phyloP scores from a whole-genome alignment of 768 basidiomycete species.

The Kwoniella botswanensis region DNA sequence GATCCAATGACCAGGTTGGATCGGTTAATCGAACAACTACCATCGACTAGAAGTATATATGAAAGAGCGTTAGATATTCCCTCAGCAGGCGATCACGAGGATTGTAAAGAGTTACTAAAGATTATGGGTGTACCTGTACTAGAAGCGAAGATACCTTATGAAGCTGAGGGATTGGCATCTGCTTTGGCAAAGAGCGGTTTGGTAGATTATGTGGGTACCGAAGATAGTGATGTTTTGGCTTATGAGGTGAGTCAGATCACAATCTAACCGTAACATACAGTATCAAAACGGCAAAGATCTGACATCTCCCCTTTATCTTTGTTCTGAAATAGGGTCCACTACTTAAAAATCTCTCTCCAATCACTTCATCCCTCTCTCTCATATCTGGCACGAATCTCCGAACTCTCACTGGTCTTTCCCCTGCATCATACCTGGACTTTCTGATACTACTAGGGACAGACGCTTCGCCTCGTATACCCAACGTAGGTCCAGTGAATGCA shows the following conservation, averaged over 20 bases:
- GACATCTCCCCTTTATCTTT: background rate
- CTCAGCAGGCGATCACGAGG: slow-evolving; percentile 69
- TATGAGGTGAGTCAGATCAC: slow-evolving; percentile 28
- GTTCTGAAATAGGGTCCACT: slow-evolving; percentile 65
- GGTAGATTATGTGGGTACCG: slow-evolving; percentile 87
- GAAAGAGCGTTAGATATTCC: slow-evolving; percentile 61
- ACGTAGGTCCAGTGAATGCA: slow-evolving; percentile 77
- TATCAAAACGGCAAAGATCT: no score
- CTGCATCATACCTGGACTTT: slow-evolving; percentile 75
- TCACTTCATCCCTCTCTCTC: slow-evolving; percentile 66
- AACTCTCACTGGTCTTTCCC: slow-evolving; percentile 65
- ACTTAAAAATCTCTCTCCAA: slow-evolving; percentile 73
- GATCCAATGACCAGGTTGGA: slow-evolving; percentile 26
- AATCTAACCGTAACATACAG: no score
- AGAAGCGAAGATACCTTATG: slow-evolving; percentile 70
- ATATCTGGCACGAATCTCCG: slow-evolving; percentile 72
- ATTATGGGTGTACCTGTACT: slow-evolving; percentile 86
- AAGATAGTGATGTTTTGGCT: slow-evolving; percentile 64
- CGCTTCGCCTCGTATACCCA: slow-evolving; percentile 81
- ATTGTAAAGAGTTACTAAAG: slow-evolving; percentile 70
- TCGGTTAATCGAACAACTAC: slow-evolving; percentile 26
- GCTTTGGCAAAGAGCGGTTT: slow-evolving; percentile 73
- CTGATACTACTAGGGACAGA: slow-evolving; percentile 87
- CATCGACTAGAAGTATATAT: slow-evolving; percentile 36
- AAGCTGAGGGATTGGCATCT: slow-evolving; percentile 85